A percentile compares a stretch with the other conserved stretches of the same genome.
Evolutionary conservation across 78 protist genomes (phyloP).

Genomic region (Thecamonas trahens): DNA sequence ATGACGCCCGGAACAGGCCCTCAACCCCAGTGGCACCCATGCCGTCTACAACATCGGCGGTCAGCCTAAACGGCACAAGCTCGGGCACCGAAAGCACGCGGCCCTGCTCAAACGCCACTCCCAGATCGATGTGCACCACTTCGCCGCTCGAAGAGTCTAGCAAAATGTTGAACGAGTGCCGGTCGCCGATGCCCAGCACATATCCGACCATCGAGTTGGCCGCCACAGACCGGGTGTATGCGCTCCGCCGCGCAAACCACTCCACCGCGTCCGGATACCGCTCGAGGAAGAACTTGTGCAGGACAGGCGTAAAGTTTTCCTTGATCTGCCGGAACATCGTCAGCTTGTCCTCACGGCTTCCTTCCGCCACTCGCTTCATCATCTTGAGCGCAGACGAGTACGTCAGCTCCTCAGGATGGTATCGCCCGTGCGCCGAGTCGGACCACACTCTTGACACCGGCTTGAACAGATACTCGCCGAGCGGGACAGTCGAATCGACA

Average conservation of each 20-base stretch:
- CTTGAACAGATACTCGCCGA: slow-evolving; percentile 32
- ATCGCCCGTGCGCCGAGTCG: slow-evolving; percentile 21
- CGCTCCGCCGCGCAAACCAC: slow-evolving; percentile 38
- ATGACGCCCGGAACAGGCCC: slow-evolving; percentile 54
- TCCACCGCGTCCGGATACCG: slow-evolving; percentile 19
- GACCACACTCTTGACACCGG: background rate
- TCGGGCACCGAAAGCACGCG: slow-evolving; percentile 49
- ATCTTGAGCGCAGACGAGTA: background rate
- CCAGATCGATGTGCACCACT: slow-evolving; percentile 80
- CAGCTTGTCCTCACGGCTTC: background rate
- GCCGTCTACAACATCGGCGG: slow-evolving; percentile 70
- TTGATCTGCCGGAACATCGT: slow-evolving; percentile 2
- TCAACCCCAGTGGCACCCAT: slow-evolving; percentile 65
- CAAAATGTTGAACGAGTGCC: slow-evolving; percentile 53
- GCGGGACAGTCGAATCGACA: slow-evolving; percentile 47
- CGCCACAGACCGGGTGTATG: slow-evolving; percentile 61
- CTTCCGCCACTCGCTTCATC: background rate
- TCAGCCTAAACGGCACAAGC: slow-evolving; percentile 69
- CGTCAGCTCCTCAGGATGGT: slow-evolving; percentile 2
- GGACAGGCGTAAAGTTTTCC: slow-evolving; percentile 41
- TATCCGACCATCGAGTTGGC: slow-evolving; percentile 58
- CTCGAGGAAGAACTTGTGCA: slow-evolving; percentile 73
- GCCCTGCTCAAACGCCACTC: slow-evolving; percentile 77
- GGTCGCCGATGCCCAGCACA: slow-evolving; percentile 83
- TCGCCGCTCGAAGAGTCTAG: slow-evolving; percentile 38